A percentile compares a stretch with the other conserved stretches of the same genome.
Conservation (phyloP, 306 rosid genomes). For the Cercis canadensis region DNA sequence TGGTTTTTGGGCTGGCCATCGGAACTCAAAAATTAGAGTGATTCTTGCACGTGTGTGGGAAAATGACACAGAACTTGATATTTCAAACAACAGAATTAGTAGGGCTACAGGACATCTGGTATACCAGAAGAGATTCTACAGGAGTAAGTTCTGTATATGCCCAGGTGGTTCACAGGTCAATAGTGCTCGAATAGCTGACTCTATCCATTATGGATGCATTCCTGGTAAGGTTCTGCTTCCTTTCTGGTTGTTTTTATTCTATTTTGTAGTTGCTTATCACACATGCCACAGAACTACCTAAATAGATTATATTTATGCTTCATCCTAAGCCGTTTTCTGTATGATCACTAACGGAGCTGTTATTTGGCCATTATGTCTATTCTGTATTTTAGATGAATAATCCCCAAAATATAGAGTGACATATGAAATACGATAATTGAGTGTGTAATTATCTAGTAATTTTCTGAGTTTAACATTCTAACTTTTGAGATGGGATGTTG, state of each 20-base stretch:
- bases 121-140: conserved; percentile 89
- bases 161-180: conserved; percentile 99
- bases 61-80: conserved; percentile 94
- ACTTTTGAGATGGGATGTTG: conserved; percentile 29
- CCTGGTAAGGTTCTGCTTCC: conserved; percentile 69
- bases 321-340: neutral
- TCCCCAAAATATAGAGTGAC: neutral
- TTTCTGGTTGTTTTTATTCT: neutral
- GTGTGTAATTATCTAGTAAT: neutral
- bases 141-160: conserved; percentile 88
- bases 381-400: neutral
- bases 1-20: conserved; percentile 98
- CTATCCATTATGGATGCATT: conserved; percentile 96
- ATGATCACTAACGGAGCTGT: neutral
- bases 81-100: conserved; percentile 85
- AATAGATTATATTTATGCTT: conserved; percentile 14
- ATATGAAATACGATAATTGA: conserved; percentile 25
- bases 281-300: neutral
- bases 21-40: conserved; percentile 95
- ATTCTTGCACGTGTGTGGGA: conserved; percentile 94
- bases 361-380: conserved; percentile 1
- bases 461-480: conserved; percentile 18
- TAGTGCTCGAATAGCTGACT: conserved; percentile 93
- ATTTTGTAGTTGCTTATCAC: conserved; percentile 23
- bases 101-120: conserved; percentile 84